Percentiles rank a stretch among this genome's conserved stretches.
These are phyloP conservation scores for Alternaria triticina DNA, from an alignment of 2,329 filamentous ascomycete genomes.

Conservation along the genomic window DNA sequence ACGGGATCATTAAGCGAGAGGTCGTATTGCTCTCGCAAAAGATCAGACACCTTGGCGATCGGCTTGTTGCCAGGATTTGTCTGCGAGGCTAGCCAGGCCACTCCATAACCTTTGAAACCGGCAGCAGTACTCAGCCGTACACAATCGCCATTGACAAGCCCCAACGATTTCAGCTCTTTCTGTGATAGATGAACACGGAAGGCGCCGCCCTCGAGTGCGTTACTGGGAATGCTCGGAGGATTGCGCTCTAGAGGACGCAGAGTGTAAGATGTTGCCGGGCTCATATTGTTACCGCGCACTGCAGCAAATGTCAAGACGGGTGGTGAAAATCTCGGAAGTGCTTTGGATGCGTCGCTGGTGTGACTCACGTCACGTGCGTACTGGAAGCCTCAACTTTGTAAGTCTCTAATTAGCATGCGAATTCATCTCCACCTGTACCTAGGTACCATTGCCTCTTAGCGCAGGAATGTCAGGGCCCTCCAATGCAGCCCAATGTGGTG, in stretches of 20 bases:
- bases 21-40: constrained; percentile 73
- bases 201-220: constrained; percentile 61
- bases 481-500: constrained; percentile 9
- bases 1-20: constrained; percentile 67
- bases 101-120: constrained; percentile 59
- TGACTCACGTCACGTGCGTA: constrained; percentile 11
- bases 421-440: not conserved
- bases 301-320: not conserved
- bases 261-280: constrained; percentile 51
- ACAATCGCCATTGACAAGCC: constrained; percentile 64
- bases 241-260: constrained; percentile 61
- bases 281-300: constrained; percentile 20
- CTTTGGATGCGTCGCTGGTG: not conserved
- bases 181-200: constrained; percentile 66
- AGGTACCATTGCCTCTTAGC: not conserved
- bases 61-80: constrained; percentile 48
- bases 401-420: not conserved
- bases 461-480: not conserved
- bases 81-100: constrained; percentile 66
- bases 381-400: not conserved
- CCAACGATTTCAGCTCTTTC: constrained; percentile 62
- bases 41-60: constrained; percentile 69
- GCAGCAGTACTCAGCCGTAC: constrained; percentile 58
- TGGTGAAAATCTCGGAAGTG: not conserved
- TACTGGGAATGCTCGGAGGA: constrained; percentile 52